A percentile compares a stretch with the other conserved stretches of the same genome.
These are phyloP conservation scores for Penicillium macrosclerotiorum DNA, from an alignment of 495 filamentous ascomycete species.

Conservation along the genomic window DNA sequence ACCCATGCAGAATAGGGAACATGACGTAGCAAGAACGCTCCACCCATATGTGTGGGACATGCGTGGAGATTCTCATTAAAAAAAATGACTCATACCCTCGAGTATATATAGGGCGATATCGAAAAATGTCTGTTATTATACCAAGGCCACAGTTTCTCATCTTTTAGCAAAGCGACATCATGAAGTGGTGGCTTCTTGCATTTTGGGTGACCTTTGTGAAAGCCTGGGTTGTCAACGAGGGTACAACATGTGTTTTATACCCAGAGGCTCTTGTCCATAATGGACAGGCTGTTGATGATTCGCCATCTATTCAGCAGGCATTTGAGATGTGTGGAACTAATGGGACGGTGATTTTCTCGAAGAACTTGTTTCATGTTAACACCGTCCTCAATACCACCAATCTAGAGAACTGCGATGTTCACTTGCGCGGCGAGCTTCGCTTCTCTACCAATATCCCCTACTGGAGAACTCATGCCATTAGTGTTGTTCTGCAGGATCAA, in stretches of 20 bases:
- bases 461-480: slow-evolving; percentile 41
- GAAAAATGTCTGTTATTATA: too few relatives aligned
- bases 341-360: slow-evolving; percentile 38
- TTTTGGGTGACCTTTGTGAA: too few relatives aligned
- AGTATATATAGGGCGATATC: too few relatives aligned
- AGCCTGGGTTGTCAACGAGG: slow-evolving; percentile 13
- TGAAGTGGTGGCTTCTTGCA: too few relatives aligned
- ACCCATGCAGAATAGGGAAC: too few relatives aligned
- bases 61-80: too few relatives aligned
- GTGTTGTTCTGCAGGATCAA: slow-evolving; percentile 47
- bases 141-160: too few relatives aligned
- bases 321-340: slow-evolving; percentile 39
- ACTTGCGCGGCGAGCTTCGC: slow-evolving; percentile 32
- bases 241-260: slow-evolving; percentile 13
- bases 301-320: slow-evolving; percentile 40
- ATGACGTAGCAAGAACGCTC: too few relatives aligned
- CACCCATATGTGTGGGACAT: too few relatives aligned
- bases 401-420: slow-evolving; percentile 37
- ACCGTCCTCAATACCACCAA: slow-evolving; percentile 44
- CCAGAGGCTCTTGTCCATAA: slow-evolving; percentile 18
- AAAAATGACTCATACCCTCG: too few relatives aligned
- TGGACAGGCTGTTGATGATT: slow-evolving; percentile 29
- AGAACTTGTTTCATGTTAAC: slow-evolving; percentile 38
- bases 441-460: slow-evolving; percentile 44
- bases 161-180: too few relatives aligned